phyloP scores from a whole-genome alignment of 371 early-diverging fungal species.

The Parasitella parasitica region DNA sequence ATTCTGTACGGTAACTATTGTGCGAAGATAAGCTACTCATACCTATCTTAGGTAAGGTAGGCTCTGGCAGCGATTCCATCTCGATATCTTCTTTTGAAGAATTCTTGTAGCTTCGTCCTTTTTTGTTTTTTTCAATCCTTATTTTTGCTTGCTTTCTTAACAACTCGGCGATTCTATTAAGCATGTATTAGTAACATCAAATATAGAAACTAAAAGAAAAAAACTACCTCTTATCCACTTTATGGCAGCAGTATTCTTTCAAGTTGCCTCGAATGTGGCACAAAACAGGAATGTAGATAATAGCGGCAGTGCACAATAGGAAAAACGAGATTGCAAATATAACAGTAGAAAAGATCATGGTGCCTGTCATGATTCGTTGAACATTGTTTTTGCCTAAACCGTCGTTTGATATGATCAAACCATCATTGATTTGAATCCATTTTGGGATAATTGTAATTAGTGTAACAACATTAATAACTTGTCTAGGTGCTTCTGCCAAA shows the following conservation, averaged over 20 bases:
- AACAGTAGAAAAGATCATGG: constrained; percentile 43
- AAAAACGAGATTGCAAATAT: constrained; percentile 55
- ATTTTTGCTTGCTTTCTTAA: constrained; percentile 31
- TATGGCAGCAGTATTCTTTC: constrained; percentile 91
- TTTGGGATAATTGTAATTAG: constrained; percentile 30
- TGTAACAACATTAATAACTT: constrained; percentile 61
- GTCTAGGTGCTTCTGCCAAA: constrained; percentile 86
- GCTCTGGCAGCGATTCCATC: constrained; percentile 24
- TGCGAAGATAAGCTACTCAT: not conserved
- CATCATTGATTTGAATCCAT: constrained; percentile 37
- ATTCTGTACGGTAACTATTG: not conserved
- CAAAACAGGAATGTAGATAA: constrained; percentile 81
- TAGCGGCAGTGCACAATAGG: constrained; percentile 59
- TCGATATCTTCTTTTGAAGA: constrained; percentile 15
- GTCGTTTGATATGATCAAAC: constrained; percentile 21
- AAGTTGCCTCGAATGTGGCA: constrained; percentile 84
- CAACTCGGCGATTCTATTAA: constrained; percentile 27
- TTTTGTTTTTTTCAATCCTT: constrained; percentile 19
- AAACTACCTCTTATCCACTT: constrained; percentile 82
- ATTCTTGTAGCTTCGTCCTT: constrained; percentile 3
- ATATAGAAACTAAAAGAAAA: not conserved
- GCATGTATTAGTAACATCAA: not conserved
- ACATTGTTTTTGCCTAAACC: constrained; percentile 43
- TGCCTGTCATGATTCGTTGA: constrained; percentile 45
- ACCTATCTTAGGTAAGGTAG: constrained; percentile 20